Percentiles rank a stretch among this genome's conserved stretches.
Evolutionary conservation across 805 yeast genomes (phyloP).

Genomic region (Starmerella apicola): DNA sequence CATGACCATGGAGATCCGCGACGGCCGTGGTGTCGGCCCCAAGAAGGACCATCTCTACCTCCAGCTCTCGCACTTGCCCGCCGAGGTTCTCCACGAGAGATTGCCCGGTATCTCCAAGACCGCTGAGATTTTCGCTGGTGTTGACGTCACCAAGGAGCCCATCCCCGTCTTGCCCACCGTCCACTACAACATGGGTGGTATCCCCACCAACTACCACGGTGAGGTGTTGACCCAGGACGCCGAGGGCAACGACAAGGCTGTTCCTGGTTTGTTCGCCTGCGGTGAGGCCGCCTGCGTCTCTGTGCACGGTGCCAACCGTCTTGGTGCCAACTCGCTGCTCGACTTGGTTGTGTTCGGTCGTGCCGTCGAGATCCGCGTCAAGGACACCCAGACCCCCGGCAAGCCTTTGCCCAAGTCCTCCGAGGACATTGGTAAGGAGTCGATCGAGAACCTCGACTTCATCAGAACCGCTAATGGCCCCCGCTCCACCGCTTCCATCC

Average conservation of each 20-base stretch:
- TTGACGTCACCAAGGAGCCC: constrained; percentile 98
- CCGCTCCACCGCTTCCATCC: constrained; percentile 71
- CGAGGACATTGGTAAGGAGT: constrained; percentile 76
- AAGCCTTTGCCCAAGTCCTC: constrained; percentile 73
- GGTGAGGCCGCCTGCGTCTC: constrained; percentile 99
- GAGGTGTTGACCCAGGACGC: constrained; percentile 73
- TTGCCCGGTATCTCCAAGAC: constrained; percentile 99
- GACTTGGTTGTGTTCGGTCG: constrained; percentile 97
- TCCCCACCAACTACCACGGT: constrained; percentile 96
- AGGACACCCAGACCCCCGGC: constrained; percentile 77
- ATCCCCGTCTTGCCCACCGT: constrained; percentile 97
- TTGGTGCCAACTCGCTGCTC: constrained; percentile 94
- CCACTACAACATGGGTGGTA: constrained; percentile 99
- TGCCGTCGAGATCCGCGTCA: constrained; percentile 89
- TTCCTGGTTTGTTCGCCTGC: constrained; percentile 90
- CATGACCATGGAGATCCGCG: constrained; percentile 95
- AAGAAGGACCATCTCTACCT: constrained; percentile 87
- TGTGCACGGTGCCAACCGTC: constrained; percentile 98
- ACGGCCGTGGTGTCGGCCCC: constrained; percentile 98
- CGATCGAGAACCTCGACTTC: constrained; percentile 80
- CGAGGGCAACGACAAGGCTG: constrained; percentile 76
- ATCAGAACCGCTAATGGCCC: constrained; percentile 78
- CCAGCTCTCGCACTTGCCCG: constrained; percentile 89
- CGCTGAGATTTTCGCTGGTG: constrained; percentile 97
- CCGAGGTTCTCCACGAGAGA: constrained; percentile 83